Percentiles rank a stretch among this genome's conserved stretches.
Evolutionary conservation across 106 monocot genomes (phyloP).

Genomic region (Xerophyta viscosa): DNA sequence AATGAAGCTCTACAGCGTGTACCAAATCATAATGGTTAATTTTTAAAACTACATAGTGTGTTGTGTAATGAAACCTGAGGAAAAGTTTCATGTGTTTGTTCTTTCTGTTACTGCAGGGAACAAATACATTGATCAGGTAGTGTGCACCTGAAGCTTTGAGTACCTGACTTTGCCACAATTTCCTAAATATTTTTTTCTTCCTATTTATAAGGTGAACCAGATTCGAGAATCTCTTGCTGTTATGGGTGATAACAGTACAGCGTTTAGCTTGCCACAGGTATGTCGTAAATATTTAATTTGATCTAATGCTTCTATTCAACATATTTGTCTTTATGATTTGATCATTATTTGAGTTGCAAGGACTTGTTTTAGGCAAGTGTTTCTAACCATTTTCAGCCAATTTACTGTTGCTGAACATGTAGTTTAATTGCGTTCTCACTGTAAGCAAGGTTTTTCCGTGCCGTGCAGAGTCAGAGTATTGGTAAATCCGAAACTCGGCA

Average conservation of each 20-base stretch:
- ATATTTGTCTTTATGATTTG: no score
- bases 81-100: no score
- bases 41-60: neutral
- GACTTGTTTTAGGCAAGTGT: no score
- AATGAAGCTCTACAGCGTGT: constrained; percentile 85
- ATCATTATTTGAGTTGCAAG: no score
- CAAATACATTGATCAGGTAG: constrained; percentile 93
- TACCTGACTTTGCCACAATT: neutral
- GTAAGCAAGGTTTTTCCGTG: no score
- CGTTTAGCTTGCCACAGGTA: constrained; percentile 98
- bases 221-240: constrained; percentile 69
- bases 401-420: no score
- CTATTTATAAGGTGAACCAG: constrained; percentile 68
- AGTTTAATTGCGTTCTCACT: no score
- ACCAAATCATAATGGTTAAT: constrained; percentile 77
- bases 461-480: no score
- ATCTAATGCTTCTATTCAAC: no score
- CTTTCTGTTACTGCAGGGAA: constrained; percentile 52
- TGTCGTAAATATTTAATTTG: no score
- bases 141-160: neutral
- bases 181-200: constrained; percentile 9
- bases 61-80: constrained; percentile 3
- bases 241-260: constrained; percentile 75
- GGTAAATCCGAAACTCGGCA: no score
- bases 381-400: no score